Base-by-base conservation (phyloP, 2,329 filamentous ascomycete genomes). In the Penicillium aurantiogriseum region DNA sequence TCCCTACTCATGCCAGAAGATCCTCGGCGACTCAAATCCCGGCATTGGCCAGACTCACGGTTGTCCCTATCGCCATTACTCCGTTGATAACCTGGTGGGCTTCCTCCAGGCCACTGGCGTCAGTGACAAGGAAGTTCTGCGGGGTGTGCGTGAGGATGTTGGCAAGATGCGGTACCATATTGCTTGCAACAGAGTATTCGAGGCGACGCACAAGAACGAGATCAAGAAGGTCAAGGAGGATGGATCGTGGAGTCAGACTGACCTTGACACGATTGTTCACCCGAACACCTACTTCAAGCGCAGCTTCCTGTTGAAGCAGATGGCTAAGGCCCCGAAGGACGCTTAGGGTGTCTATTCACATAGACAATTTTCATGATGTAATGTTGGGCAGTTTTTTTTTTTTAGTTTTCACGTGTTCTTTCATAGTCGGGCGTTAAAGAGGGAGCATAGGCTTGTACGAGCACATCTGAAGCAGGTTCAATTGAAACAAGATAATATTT, bases 261-360 rank as follows among this genome's bases (percentile, higher is more conserved):
- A 96, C 72, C 81, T 96, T 42, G 93, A 97, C 76, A 97, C 93
- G 0, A 96, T 99, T 71, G 88, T 96, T 23, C 94, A 99, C 76
- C 94, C 94, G 11, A 99, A 99, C 73, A 92, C 93, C 63, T 99
- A 97, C 76, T 99, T 97, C 76, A 97, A 96, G 81, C 84, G 93
- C 55, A 96, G 92, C 72, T 97, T 91, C 74, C 69, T 95, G 66
- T 78, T 99, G 60, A 96, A 92, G 80, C 90, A 94, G 71, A 74
- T 95, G 27, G 87, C 80, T 2, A 85, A 81, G 60, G 64, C 71
- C 29, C 74, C 77, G 23, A 77, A 77, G 58, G 76, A 78, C 19
- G 83, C 86, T 44, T 72, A 59, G 48, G 17, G 23, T 15, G 21
- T 29, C 17, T 42, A 48, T 49, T 58, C 33, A 40, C 48, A 58